These are phyloP conservation scores for Vaccinium myrtillus DNA, from an alignment of 148 eudicot species.

Conservation along the genomic window DNA sequence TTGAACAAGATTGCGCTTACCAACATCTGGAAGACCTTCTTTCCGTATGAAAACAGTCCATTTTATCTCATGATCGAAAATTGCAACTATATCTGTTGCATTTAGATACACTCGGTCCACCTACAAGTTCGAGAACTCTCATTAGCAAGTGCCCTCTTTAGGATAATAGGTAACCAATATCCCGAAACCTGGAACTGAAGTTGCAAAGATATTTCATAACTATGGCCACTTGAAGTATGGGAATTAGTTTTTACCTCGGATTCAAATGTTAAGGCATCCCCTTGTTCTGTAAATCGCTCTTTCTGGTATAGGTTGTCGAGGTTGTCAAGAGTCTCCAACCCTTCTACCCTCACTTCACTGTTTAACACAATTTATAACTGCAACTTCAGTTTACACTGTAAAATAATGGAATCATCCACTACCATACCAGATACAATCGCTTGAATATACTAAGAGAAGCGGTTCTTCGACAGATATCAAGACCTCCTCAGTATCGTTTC, in stretches of 20 bases:
- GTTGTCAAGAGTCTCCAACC: slow-evolving; percentile 86
- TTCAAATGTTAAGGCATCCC: slow-evolving; percentile 94
- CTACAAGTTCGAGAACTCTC: slow-evolving; percentile 28
- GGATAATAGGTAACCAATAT: neutral
- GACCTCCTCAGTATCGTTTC: neutral
- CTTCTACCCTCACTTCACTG: slow-evolving; percentile 99
- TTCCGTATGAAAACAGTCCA: slow-evolving; percentile 65
- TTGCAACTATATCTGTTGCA: slow-evolving; percentile 52
- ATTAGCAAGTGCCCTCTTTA: slow-evolving; percentile 13
- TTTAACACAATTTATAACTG: slow-evolving; percentile 13
- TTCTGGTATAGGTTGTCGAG: slow-evolving; percentile 60
- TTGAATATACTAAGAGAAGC: neutral
- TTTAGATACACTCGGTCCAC: slow-evolving; percentile 76
- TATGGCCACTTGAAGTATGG: too few species aligned
- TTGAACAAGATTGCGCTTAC: slow-evolving; percentile 33
- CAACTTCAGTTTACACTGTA: neutral
- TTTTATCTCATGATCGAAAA: slow-evolving; percentile 79
- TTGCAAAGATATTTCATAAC: too few species aligned
- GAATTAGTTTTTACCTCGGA: slow-evolving; percentile 54
- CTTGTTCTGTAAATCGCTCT: slow-evolving; percentile 94
- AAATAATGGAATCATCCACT: neutral
- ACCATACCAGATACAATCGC: neutral
- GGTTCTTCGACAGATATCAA: too few species aligned
- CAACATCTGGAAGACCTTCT: slow-evolving; percentile 88
- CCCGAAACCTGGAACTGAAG: neutral